A percentile compares a stretch with the other conserved stretches of the same genome.
Conservation (phyloP, 2,329 filamentous ascomycete genomes). For the Paraconiothyrium brasiliense region DNA sequence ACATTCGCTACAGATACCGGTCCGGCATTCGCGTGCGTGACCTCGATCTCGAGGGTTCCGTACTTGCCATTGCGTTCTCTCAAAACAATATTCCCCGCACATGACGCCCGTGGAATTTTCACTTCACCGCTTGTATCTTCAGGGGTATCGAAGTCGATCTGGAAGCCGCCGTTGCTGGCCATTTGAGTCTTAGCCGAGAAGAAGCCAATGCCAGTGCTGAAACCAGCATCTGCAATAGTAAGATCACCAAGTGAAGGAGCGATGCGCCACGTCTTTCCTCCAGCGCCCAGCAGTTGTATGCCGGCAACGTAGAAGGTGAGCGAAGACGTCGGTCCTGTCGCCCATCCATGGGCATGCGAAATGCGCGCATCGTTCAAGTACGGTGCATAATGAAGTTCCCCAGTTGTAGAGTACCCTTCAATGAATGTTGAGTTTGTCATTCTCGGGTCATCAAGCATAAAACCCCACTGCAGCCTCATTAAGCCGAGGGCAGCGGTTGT, state of each 20-base stretch:
- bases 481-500: conserved; percentile 53
- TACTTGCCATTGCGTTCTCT: conserved; percentile 26
- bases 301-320: conserved; percentile 56
- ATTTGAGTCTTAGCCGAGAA: conserved; percentile 46
- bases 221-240: conserved; percentile 50
- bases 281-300: conserved; percentile 50
- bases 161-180: conserved; percentile 22
- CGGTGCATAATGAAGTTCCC: conserved; percentile 59
- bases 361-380: conserved; percentile 60
- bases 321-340: conserved; percentile 58
- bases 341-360: conserved; percentile 62
- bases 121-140: conserved; percentile 43
- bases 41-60: conserved; percentile 28
- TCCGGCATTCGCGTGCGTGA: conserved; percentile 25
- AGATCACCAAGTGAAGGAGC: conserved; percentile 50
- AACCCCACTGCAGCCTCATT: conserved; percentile 62
- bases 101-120: conserved; percentile 30
- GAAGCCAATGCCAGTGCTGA: conserved; percentile 47
- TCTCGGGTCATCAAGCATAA: conserved; percentile 63
- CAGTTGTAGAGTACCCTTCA: conserved; percentile 60
- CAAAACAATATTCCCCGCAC: conserved; percentile 32
- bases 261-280: conserved; percentile 50
- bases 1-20: conserved; percentile 26
- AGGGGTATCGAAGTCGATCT: conserved; percentile 41
- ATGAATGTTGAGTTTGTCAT: conserved; percentile 65